Conservation (phyloP, 2,329 filamentous ascomycete species). For the Alternaria panax region DNA sequence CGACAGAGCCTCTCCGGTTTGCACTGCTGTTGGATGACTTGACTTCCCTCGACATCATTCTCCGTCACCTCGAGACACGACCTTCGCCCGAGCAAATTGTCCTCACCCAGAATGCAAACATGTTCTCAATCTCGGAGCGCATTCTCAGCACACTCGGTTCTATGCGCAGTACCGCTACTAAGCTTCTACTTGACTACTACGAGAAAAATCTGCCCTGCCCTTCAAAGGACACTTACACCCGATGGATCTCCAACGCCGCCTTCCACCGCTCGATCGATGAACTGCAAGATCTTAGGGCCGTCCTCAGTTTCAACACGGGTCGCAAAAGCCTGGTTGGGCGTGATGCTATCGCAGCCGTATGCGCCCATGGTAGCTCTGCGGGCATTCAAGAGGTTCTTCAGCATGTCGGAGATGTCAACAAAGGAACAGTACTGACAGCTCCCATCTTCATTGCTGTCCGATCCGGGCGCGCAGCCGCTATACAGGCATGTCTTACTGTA, state of each 20-base stretch:
- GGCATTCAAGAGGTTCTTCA: not conserved
- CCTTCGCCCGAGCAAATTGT: rapidly evolving
- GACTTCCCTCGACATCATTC: not conserved
- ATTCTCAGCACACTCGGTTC: rapidly evolving
- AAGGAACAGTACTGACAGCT: not conserved
- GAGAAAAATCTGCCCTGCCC: not conserved
- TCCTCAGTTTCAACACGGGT: not conserved
- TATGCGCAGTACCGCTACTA: not conserved
- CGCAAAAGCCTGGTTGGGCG: not conserved
- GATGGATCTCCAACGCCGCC: not conserved
- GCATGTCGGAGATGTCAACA: not conserved
- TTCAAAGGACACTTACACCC: not conserved
- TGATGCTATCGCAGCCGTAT: not conserved
- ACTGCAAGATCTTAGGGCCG: not conserved
- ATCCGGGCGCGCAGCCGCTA: not conserved
- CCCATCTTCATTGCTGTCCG: not conserved
- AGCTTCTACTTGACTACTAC: not conserved
- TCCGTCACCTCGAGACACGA: not conserved
- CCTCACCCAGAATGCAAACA: rapidly evolving
- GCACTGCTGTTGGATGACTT: not conserved
- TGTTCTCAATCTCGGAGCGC: not conserved
- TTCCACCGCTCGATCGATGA: not conserved
- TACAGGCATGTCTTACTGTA: not conserved
- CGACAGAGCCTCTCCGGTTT: not conserved
- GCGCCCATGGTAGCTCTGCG: not conserved